Evolutionary conservation across 2,329 filamentous ascomycete species (phyloP).

Genomic region (Aureobasidium mangrovei): DNA sequence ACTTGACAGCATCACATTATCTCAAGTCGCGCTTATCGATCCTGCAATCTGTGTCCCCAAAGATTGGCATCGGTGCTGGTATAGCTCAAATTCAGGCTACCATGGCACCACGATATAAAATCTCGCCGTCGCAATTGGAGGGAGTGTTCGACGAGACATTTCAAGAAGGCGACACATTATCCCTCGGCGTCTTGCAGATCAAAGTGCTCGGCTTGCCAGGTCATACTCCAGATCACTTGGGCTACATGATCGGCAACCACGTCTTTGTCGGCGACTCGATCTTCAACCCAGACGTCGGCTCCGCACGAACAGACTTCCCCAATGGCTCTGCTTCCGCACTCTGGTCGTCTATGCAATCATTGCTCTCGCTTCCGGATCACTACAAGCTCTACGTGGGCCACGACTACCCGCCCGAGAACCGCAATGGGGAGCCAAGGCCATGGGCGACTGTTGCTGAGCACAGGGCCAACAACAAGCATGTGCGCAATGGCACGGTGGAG

Average conservation of each 20-base stretch:
- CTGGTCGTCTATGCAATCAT: slow-evolving; percentile 23
- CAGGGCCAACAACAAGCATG: slow-evolving; percentile 28
- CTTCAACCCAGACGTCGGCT: slow-evolving; percentile 28
- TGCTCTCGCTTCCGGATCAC: slow-evolving; percentile 24
- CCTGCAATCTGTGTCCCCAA: slow-evolving; percentile 30
- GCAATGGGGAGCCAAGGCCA: slow-evolving; percentile 21
- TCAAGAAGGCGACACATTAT: slow-evolving; percentile 45
- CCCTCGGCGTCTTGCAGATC: slow-evolving; percentile 39
- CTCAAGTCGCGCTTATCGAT: slow-evolving; percentile 40
- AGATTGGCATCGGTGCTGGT: slow-evolving; percentile 47
- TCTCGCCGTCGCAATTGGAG: slow-evolving; percentile 36
- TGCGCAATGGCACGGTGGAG: slow-evolving; percentile 21
- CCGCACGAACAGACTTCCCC: slow-evolving; percentile 29
- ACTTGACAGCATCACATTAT: slow-evolving; percentile 51
- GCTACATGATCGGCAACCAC: slow-evolving; percentile 46
- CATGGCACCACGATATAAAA: slow-evolving; percentile 43
- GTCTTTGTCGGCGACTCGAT: slow-evolving; percentile 31
- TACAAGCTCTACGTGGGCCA: slow-evolving; percentile 29
- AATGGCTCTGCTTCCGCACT: slow-evolving; percentile 26
- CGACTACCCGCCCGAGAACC: slow-evolving; percentile 25
- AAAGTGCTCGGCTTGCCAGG: slow-evolving; percentile 49
- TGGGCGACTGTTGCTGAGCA: slow-evolving; percentile 31
- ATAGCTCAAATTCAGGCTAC: slow-evolving; percentile 44
- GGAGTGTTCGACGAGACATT: slow-evolving; percentile 46
- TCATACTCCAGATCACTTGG: slow-evolving; percentile 53